Conservation (phyloP, 495 filamentous ascomycete genomes). For the Penicillium manginii region DNA sequence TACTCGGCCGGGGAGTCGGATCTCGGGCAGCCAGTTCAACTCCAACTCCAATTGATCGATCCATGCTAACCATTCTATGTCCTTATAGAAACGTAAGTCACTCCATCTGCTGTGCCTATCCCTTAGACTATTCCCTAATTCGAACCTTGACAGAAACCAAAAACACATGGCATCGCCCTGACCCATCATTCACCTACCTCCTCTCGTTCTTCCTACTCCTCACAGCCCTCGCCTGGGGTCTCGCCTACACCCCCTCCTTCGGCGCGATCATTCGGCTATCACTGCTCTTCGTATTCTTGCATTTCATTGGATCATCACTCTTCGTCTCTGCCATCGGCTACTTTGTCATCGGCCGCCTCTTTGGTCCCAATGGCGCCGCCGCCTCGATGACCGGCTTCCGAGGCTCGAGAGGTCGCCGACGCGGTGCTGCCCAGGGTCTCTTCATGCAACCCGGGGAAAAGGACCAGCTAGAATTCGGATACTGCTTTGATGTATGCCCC, state of each 20-base stretch:
- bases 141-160: conserved; percentile 61
- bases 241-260: conserved; percentile 66
- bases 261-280: conserved; percentile 60
- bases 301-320: conserved; percentile 67
- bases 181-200: conserved; percentile 78
- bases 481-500: conserved; percentile 71
- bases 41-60: not conserved
- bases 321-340: conserved; percentile 64
- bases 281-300: conserved; percentile 66
- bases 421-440: conserved; percentile 57
- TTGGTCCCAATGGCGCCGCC: conserved; percentile 57
- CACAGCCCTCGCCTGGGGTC: conserved; percentile 73
- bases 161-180: conserved; percentile 76
- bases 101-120: not conserved
- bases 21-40: too few relatives aligned
- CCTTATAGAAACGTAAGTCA: conserved; percentile 61
- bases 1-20: too few relatives aligned
- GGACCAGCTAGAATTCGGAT: conserved; percentile 73
- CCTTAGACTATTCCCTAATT: not conserved
- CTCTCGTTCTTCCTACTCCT: conserved; percentile 74
- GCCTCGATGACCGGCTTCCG: conserved; percentile 43
- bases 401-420: conserved; percentile 51
- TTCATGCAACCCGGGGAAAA: conserved; percentile 59
- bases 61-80: conserved; percentile 15
- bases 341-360: conserved; percentile 64